These are phyloP conservation scores for Phaeotremella skinneri DNA, from an alignment of 768 basidiomycete genomes.

Conservation along the genomic window DNA sequence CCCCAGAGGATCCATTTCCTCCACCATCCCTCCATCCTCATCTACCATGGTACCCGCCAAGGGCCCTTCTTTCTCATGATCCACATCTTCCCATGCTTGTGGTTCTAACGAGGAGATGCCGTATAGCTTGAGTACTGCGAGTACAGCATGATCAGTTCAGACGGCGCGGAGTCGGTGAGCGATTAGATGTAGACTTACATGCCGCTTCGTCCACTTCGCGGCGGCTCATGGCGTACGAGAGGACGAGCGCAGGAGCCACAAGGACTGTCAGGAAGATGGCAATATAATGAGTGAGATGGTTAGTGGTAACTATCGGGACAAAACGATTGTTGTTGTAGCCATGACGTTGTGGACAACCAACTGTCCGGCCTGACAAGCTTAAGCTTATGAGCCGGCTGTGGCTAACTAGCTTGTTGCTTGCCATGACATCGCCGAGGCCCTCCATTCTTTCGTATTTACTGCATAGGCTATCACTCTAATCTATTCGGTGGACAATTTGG, in stretches of 20 bases:
- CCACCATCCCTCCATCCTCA: slow-evolving; percentile 58
- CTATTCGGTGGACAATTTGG: neutral
- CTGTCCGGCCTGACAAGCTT: too few species aligned
- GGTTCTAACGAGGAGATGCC: slow-evolving; percentile 74
- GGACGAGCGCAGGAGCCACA: too few species aligned
- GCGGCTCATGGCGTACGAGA: slow-evolving; percentile 41
- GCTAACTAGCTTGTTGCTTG: too few species aligned
- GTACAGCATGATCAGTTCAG: slow-evolving; percentile 4
- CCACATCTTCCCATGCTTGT: slow-evolving; percentile 84
- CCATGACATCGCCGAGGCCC: too few species aligned
- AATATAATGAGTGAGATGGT: too few species aligned
- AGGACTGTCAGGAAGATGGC: too few species aligned
- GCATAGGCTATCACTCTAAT: neutral
- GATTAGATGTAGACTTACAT: slow-evolving; percentile 14
- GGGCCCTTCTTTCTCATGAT: slow-evolving; percentile 77
- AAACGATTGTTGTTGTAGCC: too few species aligned
- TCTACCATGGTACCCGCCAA: slow-evolving; percentile 58
- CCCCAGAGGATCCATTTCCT: slow-evolving; percentile 61
- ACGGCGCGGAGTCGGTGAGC: neutral
- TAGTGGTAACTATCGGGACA: too few species aligned
- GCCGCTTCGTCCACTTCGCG: slow-evolving; percentile 42
- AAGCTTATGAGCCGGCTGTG: too few species aligned
- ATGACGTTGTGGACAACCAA: too few species aligned
- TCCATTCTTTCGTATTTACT: too few species aligned
- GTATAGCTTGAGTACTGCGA: slow-evolving; percentile 73